Base-by-base conservation (phyloP, 2,329 filamentous ascomycete genomes). In the Monosporascus sp. region DNA sequence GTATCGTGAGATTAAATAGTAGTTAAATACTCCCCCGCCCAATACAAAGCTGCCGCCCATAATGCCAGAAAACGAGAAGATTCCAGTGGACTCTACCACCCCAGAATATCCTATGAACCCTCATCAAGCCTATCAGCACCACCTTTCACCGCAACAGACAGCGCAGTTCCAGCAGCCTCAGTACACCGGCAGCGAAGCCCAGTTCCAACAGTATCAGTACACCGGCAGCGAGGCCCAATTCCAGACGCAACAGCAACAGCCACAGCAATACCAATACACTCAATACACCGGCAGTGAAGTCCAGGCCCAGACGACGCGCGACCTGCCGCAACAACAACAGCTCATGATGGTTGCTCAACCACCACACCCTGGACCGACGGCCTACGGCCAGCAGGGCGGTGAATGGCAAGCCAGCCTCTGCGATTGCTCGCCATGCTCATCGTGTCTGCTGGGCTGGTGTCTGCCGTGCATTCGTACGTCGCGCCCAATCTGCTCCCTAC, bases 381-480 rank as follows among this genome's bases (percentile, higher is more conserved):
- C 57, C 15, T 58, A 57, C 27, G 62, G 58, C 45, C 58, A 63
- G 47, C 56, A 60, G 45, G 60, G 58, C 45, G 63, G 61, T 49
- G 54, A 63, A 52, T 68, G 65, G 65, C 65, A 68, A 43, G 55
- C 59, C 20, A 56, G 58, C 3, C 58, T 69, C 8, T 68, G 65
- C 57, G 48, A 56, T 47, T 69, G 65, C 55, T 52, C 58, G 25
- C 65, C 65, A 8, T 65, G 61, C 48, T 56, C 60, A 3, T 61
- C 61, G 18, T 69, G 65, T 51, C 49, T 65, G 35, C 53, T 66
- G 37, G 57, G 56, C 11, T 65, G 58, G 55, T 70, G 58, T 51
- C 49, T 66, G 43, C 67, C 68, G 17, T 70, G 67, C 52, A 49
- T 70, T 39, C 48, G 66, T 67, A 60, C 58, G 59, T 41, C 24